Conservation (phyloP, 169 alveolate species). For the Eimeria zaria region DNA sequence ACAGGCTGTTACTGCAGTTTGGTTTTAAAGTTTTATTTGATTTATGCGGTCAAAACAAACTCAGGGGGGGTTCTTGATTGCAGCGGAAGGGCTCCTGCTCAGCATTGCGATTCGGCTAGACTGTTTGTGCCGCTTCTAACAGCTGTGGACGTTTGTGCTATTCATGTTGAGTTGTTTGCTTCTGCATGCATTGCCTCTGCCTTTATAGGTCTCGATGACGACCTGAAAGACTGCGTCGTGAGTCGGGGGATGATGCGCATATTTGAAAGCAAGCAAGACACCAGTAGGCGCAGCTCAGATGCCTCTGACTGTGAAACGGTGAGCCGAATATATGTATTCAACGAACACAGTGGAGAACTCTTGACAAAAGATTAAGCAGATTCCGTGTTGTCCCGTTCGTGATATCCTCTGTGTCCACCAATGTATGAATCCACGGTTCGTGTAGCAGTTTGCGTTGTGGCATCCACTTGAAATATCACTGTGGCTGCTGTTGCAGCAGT, state of each 20-base stretch:
- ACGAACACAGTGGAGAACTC: neutral
- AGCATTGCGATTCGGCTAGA: too few relatives aligned
- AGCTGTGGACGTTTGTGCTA: neutral
- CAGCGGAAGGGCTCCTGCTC: too few relatives aligned
- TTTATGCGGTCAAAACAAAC: neutral
- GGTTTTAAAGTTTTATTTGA: neutral
- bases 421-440: neutral
- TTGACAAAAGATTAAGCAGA: neutral
- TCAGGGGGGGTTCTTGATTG: too few relatives aligned
- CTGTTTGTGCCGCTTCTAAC: neutral
- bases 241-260: constrained; percentile 59
- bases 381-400: neutral
- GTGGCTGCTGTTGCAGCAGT: neutral
- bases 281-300: neutral
- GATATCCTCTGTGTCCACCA: neutral
- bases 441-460: neutral
- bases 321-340: neutral
- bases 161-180: neutral
- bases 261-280: constrained; percentile 19
- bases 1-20: too few relatives aligned
- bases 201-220: constrained; percentile 48
- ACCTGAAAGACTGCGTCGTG: constrained; percentile 27
- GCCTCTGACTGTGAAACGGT: constrained; percentile 43
- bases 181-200: neutral
- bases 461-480: neutral